phyloP scores from a whole-genome alignment of 2,329 filamentous ascomycete species.

The Microcyclospora tardicrescens region DNA sequence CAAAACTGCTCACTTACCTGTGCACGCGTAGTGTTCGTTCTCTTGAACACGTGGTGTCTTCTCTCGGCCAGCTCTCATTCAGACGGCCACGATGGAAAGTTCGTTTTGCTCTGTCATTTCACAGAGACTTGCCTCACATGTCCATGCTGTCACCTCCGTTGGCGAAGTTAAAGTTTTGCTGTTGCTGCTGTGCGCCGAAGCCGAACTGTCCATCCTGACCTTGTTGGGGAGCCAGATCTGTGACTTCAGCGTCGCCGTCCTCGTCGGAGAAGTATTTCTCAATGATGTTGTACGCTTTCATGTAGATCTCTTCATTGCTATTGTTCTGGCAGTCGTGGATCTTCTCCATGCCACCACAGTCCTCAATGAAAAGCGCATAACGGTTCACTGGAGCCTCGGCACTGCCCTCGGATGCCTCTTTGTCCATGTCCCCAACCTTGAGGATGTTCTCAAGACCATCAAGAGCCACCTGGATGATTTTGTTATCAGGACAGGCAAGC shows the following conservation, averaged over 20 bases:
- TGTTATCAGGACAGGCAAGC: conserved; percentile 93
- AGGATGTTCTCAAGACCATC: conserved; percentile 98
- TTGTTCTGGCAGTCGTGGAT: conserved; percentile 99
- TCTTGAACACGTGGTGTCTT: conserved; percentile 1
- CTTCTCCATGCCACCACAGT: conserved; percentile 99
- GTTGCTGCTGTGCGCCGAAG: conserved; percentile 59
- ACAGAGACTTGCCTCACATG: conserved; percentile 26
- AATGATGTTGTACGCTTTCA: conserved; percentile 99
- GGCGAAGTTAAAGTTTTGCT: conserved; percentile 88
- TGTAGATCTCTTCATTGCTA: conserved; percentile 99
- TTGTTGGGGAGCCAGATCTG: conserved; percentile 61
- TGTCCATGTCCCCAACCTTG: conserved; percentile 98
- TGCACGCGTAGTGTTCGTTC: conserved; percentile 1
- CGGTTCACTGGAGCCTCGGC: conserved; percentile 73
- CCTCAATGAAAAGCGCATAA: conserved; percentile 95
- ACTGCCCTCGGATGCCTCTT: conserved; percentile 67
- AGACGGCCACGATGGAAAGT: neutral
- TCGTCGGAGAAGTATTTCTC: conserved; percentile 99
- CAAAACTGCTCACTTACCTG: conserved; percentile 1
- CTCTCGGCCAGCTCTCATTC: neutral
- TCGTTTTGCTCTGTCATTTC: neutral
- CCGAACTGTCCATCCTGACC: conserved; percentile 66
- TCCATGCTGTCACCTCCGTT: conserved; percentile 63
- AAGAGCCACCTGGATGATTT: conserved; percentile 97
- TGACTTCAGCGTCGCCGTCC: conserved; percentile 71